phyloP scores from a whole-genome alignment of 805 yeast genomes.

The Sungouiozyma ichnusensis region DNA sequence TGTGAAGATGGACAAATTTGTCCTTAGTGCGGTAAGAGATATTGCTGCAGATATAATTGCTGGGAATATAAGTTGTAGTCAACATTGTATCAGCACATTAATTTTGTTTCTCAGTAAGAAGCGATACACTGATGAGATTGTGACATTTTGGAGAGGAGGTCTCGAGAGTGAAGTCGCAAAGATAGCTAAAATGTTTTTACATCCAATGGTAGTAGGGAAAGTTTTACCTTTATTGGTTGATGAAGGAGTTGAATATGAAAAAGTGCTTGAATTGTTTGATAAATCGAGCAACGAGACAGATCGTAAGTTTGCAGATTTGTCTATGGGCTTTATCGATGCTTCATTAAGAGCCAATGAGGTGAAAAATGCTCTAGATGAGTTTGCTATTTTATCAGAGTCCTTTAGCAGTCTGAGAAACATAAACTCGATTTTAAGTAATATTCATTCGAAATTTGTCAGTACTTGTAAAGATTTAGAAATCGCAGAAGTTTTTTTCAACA shows the following conservation, averaged over 20 bases:
- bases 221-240: constrained; percentile 55
- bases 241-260: constrained; percentile 45
- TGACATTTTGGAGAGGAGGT: constrained; percentile 51
- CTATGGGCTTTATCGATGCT: constrained; percentile 59
- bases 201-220: constrained; percentile 53
- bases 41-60: constrained; percentile 39
- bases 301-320: constrained; percentile 33
- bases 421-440: constrained; percentile 40
- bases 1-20: constrained; percentile 36
- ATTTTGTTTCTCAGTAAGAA: constrained; percentile 48
- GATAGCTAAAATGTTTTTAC: constrained; percentile 33
- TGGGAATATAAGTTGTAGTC: constrained; percentile 31
- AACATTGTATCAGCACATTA: constrained; percentile 43
- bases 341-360: constrained; percentile 52
- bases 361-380: constrained; percentile 48
- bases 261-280: constrained; percentile 44
- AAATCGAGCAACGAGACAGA: constrained; percentile 21
- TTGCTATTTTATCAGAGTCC: constrained; percentile 36
- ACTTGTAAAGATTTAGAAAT: constrained; percentile 55
- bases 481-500: constrained; percentile 60
- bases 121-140: constrained; percentile 46
- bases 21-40: constrained; percentile 37
- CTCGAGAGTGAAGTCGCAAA: constrained; percentile 1
- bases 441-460: constrained; percentile 67
- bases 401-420: constrained; percentile 21